These are phyloP conservation scores for Melampsora americana DNA, from an alignment of 1,284 basidiomycete genomes.

Conservation along the genomic window DNA sequence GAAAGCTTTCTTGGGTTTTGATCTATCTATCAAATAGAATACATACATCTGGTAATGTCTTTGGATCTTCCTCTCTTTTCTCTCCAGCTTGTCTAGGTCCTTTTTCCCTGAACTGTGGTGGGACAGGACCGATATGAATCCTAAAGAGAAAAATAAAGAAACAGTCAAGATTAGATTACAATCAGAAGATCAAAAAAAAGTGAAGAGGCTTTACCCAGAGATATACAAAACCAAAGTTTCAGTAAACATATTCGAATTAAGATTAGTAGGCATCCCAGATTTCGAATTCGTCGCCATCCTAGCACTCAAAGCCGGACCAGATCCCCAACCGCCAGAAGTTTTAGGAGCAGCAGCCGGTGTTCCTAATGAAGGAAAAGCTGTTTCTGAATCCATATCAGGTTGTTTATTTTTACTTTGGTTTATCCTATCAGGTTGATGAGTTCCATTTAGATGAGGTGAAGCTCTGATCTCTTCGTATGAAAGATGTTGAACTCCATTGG, in stretches of 20 bases:
- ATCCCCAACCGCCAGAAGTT: slow-evolving; percentile 49
- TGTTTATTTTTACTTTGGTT: slow-evolving; percentile 24
- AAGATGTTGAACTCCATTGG: slow-evolving; percentile 5
- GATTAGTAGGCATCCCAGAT: slow-evolving; percentile 13
- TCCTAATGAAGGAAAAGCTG: slow-evolving; percentile 55
- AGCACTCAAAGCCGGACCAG: slow-evolving; percentile 47
- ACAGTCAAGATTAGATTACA: slow-evolving; percentile 2
- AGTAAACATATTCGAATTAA: slow-evolving; percentile 16
- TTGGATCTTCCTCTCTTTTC: slow-evolving; percentile 35
- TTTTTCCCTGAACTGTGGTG: slow-evolving; percentile 32
- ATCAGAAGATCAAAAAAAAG: slow-evolving; percentile 40
- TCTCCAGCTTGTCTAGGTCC: slow-evolving; percentile 30
- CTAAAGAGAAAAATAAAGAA: slow-evolving; percentile 46
- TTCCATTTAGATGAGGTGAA: background rate
- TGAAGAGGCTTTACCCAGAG: slow-evolving; percentile 51
- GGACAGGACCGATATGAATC: slow-evolving; percentile 38
- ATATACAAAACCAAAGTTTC: slow-evolving; percentile 33
- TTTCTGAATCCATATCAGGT: slow-evolving; percentile 50
- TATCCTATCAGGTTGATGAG: background rate
- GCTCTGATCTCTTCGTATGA: slow-evolving; percentile 30
- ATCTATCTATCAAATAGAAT: slow-evolving; percentile 26
- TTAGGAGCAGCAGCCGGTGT: slow-evolving; percentile 49
- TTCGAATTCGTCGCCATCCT: slow-evolving; percentile 32
- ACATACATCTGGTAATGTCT: slow-evolving; percentile 21
- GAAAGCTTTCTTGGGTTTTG: slow-evolving; percentile 39